Evolutionary conservation across 805 yeast genomes (phyloP), one percentile per base, ranked within the genome.

Genomic region (Jamesozyma gamospora): DNA sequence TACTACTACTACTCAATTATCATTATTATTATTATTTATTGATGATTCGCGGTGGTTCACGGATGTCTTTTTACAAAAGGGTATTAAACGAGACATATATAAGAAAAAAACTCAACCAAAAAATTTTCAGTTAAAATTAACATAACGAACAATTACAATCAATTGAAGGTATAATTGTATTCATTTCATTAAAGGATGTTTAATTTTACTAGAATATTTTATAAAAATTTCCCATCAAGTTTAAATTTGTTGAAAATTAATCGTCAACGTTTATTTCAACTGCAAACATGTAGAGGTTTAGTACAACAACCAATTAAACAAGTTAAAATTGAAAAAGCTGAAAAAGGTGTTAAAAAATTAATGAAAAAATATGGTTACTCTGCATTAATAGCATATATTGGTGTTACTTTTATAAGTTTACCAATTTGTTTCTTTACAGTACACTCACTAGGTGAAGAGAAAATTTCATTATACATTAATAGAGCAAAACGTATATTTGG

Each of bases 281-380:
- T 21, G 24, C 28, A 35, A 17, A 5, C 35, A 3, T 21, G 17
- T 12, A 31, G 42, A 19, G 16, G 32, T 3, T 19, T 36, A 16
- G 19, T 32, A 10, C 28, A 12, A 12, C 16, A 27, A n/a, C 25
- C 16, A n/a, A n/a, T 9, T 1, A 25, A 14, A 4, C 15, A 26
- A 9, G 12, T 11, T 8, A 35, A 32, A 2, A 14, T 11, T 5
- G 18, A 10, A n/a, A 31, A 29, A 24, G 10, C 42, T 11, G 39
- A 39, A 16, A 52, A 51, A 8, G 65, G 67, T 4, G 50, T 67
- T 29, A 84, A 76, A 58, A 79, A 74, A 10, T 67, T 92, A 46
- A 71, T 83, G 53, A 79, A 82, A 55, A 81, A 83, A 55, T 92
- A 92, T 59, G 98, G 98, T 0, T 86, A 82, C 66, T 75, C 94